Base-by-base conservation (phyloP, 2,329 filamentous ascomycete genomes). In the Beauveria caledonica region DNA sequence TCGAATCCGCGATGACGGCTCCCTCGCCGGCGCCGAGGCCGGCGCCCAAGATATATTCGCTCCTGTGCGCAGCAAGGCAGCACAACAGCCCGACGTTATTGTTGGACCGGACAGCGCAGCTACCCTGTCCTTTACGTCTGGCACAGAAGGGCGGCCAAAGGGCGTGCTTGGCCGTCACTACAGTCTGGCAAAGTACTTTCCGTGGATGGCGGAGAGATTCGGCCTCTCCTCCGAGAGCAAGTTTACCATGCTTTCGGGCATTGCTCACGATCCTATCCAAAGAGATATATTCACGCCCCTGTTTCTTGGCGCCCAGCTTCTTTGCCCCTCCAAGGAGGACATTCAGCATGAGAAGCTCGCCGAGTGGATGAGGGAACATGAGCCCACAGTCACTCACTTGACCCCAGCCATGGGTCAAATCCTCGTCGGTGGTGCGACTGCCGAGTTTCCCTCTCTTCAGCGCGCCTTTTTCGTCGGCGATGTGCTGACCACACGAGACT, bases 341-440 rank as follows among this genome's bases (percentile, higher is more conserved):
- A 97, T 97, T 62, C 84, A 87, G 58, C 89, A 97, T 71, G 92
- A 96, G 74, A 86, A 81, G 67, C 78, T 97, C 15, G 87, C 87
- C 5, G 91, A 96, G 69, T 99, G 94, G 94, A 90, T 97, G 81
- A 79, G 81, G 57, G 83, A 87, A 57, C 83, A 89, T 69, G 76
- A 81, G 60, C 85, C 89, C 3, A 96, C 87, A 17, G 89, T 92
- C 21, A 91, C 88, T 13, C 94, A 97, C 73, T 76, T 97, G 44
- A 99, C 94, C 1, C 94, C 94, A 10, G 94, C 94, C 61, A 97
- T 97, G 92, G 92, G 92, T 60, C 90, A 97, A 67, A 94, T 97
- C 63, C 77, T 97, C 2, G 87, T 93, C n/a, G 92, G 92, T 48
- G 90, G 89, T 65, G 89, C 91, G 25, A 86, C 78, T 3, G 86